Conservation (phyloP, 23 red algal genomes). For the Agarophyton chilense region DNA sequence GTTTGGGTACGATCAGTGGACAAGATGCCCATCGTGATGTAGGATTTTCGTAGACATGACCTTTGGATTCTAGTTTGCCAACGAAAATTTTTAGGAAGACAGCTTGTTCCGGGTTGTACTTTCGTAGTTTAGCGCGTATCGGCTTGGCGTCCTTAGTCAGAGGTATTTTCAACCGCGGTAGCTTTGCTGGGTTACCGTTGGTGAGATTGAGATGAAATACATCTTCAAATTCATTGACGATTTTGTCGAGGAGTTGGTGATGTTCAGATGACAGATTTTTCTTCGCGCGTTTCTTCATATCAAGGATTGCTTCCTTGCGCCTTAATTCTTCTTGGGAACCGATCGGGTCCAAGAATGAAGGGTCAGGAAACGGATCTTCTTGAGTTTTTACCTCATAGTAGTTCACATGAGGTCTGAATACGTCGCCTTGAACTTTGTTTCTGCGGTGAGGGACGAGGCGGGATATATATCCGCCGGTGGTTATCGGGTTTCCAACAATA, state of each 20-base stretch:
- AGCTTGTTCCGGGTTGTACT: background rate
- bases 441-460: background rate
- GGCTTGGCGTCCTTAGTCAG: background rate
- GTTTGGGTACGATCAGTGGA: background rate
- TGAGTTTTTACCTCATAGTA: background rate
- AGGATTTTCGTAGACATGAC: background rate
- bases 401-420: background rate
- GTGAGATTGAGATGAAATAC: background rate
- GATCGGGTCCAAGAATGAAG: background rate
- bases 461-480: background rate
- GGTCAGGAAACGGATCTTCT: slow-evolving; percentile 18
- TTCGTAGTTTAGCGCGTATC: background rate
- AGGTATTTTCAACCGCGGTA: background rate
- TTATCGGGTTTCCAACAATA: background rate
- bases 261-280: background rate
- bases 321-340: background rate
- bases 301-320: background rate
- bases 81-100: background rate
- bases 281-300: background rate
- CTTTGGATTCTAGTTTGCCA: background rate
- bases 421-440: background rate
- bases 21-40: background rate
- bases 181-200: background rate
- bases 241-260: background rate
- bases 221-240: background rate